These are phyloP conservation scores for Naganishia cerealis DNA, from an alignment of 1,284 basidiomycete genomes.

Conservation along the genomic window DNA sequence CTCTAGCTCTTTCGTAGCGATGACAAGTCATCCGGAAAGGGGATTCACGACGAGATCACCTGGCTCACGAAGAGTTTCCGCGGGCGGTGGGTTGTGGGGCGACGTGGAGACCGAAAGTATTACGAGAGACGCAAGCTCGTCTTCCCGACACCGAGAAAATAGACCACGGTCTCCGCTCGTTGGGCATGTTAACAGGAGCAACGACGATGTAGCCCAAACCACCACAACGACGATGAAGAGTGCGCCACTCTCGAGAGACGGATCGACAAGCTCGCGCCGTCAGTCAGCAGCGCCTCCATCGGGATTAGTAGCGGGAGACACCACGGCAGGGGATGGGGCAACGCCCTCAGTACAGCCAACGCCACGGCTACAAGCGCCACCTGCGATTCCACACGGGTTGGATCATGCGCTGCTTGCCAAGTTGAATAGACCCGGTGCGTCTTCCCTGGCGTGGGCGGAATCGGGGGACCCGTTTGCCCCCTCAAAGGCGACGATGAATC, in stretches of 20 bases:
- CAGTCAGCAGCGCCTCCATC: not conserved
- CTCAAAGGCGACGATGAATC: not conserved
- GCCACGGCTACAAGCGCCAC: constrained; percentile 28
- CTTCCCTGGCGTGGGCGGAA: constrained; percentile 17
- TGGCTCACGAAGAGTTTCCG: constrained; percentile 6
- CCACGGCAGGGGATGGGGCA: not conserved
- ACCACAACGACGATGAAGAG: not conserved
- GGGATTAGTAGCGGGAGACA: not conserved
- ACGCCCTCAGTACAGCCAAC: not conserved
- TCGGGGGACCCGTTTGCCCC: constrained; percentile 8
- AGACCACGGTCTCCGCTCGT: not conserved
- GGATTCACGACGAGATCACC: not conserved
- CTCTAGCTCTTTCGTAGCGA: not conserved
- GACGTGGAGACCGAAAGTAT: not conserved
- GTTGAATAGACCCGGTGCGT: constrained; percentile 17
- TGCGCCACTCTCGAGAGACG: not conserved
- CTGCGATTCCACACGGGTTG: constrained; percentile 31
- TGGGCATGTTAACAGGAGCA: not conserved
- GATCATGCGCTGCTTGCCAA: constrained; percentile 31
- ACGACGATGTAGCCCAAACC: not conserved
- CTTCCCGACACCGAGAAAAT: not conserved
- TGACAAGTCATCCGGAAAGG: not conserved
- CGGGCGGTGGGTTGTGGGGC: constrained; percentile 13
- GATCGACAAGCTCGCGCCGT: constrained; percentile 5
- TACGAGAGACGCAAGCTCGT: not conserved